Percentiles rank a stretch among this genome's conserved stretches.
Evolutionary conservation across 805 yeast species (phyloP).

Genomic region (Cyberlindnera meyerae): DNA sequence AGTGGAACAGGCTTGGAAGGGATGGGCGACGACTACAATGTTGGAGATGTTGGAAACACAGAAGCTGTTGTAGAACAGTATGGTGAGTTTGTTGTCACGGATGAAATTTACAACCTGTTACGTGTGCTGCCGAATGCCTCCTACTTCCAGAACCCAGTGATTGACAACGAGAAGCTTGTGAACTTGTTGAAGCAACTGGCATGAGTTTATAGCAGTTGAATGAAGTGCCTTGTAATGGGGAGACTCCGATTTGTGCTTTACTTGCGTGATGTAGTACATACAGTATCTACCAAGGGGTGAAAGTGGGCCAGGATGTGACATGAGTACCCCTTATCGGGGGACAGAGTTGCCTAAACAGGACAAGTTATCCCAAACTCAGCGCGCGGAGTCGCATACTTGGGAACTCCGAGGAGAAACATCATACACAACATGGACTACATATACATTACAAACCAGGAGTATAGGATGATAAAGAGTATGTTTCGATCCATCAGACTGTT

Average conservation of each 20-base stretch:
- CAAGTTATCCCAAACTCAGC: too few relatives aligned
- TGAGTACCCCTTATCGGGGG: background rate
- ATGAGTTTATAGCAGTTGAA: background rate
- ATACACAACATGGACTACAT: too few relatives aligned
- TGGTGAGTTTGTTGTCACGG: slow-evolving; percentile 26
- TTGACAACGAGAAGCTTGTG: slow-evolving; percentile 49
- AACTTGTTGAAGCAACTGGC: too few relatives aligned
- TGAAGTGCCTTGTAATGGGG: background rate
- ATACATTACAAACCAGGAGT: too few relatives aligned
- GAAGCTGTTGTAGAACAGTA: slow-evolving; percentile 5
- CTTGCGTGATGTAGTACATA: background rate
- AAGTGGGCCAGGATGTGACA: background rate
- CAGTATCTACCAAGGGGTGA: background rate
- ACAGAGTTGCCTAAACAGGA: too few relatives aligned
- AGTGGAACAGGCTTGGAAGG: background rate
- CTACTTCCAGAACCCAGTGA: slow-evolving; percentile 47
- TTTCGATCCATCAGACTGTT: too few relatives aligned
- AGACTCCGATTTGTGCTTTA: background rate
- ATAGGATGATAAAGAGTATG: too few relatives aligned
- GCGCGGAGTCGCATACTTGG: too few relatives aligned
- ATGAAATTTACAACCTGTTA: slow-evolving; percentile 45
- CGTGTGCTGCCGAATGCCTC: slow-evolving; percentile 53
- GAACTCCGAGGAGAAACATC: too few relatives aligned
- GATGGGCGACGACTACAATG: background rate
- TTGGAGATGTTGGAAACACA: background rate